These are phyloP conservation scores for Radiomyces spectabilis DNA, from an alignment of 192 early-diverging fungal genomes.

Conservation along the genomic window DNA sequence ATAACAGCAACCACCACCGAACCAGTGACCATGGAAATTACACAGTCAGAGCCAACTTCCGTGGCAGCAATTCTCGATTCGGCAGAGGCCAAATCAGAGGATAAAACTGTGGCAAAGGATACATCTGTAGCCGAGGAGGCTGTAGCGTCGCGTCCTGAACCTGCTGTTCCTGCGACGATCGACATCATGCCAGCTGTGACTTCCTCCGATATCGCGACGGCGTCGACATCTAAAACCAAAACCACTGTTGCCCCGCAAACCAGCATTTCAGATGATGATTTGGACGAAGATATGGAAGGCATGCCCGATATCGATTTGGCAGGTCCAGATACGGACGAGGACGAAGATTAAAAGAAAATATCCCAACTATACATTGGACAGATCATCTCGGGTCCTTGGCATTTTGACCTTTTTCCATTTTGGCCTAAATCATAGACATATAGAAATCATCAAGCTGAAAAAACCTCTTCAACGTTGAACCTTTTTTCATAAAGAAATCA, in stretches of 20 bases:
- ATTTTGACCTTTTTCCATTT: too few species aligned
- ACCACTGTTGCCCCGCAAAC: neutral
- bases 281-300: conserved; percentile 16
- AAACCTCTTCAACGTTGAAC: too few species aligned
- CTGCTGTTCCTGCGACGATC: neutral
- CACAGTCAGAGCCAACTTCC: neutral
- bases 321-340: conserved; percentile 26
- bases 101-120: neutral
- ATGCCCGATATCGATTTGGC: conserved; percentile 24
- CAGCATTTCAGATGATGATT: neutral
- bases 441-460: too few species aligned
- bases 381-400: too few species aligned
- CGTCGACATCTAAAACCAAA: neutral
- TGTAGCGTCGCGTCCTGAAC: neutral
- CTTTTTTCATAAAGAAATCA: too few species aligned
- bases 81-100: too few species aligned
- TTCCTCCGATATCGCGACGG: neutral
- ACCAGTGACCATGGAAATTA: neutral
- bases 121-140: neutral
- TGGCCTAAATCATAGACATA: too few species aligned
- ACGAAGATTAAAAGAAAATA: conserved; percentile 1
- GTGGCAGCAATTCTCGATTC: too few species aligned
- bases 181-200: neutral
- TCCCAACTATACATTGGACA: too few species aligned
- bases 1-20: neutral